Evolutionary conservation across 2,329 filamentous ascomycete genomes (phyloP), one percentile per base, ranked within the genome.

Genomic region (Berkeleyomyces basicola): DNA sequence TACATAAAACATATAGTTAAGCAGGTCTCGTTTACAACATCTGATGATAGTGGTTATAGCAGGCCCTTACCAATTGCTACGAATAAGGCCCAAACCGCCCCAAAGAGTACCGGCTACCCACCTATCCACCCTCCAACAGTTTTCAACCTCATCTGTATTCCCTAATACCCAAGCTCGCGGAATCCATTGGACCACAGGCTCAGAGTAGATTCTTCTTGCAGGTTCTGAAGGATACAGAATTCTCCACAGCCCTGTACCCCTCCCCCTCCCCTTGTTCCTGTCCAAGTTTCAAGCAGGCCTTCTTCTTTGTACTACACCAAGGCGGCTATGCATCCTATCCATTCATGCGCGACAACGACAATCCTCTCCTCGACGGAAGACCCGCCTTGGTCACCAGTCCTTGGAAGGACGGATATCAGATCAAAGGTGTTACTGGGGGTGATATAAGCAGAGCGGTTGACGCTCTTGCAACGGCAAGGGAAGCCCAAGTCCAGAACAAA

Each of bases 291-390:
- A 55, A 36, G 11, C n/a, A 39, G n/a, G 39, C 16, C 51, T 14
- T 31, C 7, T 39, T 55, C 51, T 39, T 55, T 55, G 51, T 55
- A 36, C 51, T 39, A 55, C 51, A 31, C 16, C 51, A 39, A 16
- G 39, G 51, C 51, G 51, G 51, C 33, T 55, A 55, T 55, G 16
- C 31, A 55, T 53, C 7, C 33, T 55, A 55, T 55, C 36, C 31
- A 55, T 53, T 6, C 31, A 36, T 16, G 31, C 31, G 49, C 31
- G 33, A 11, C 16, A 16, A 9, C 55, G 33, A 16, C 16, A 4
- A 33, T n/a, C 51, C 61, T 58, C 63, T 53, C 70, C 66, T 68
- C 69, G 70, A 70, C 11, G 10, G 51, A 55, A 7, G 46, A 23
- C n/a, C 46, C 51, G 14, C n/a, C 51, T 55, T 55, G 33, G 49